Base-by-base conservation (phyloP, 768 basidiomycete species). In the Suillus occidentalis region DNA sequence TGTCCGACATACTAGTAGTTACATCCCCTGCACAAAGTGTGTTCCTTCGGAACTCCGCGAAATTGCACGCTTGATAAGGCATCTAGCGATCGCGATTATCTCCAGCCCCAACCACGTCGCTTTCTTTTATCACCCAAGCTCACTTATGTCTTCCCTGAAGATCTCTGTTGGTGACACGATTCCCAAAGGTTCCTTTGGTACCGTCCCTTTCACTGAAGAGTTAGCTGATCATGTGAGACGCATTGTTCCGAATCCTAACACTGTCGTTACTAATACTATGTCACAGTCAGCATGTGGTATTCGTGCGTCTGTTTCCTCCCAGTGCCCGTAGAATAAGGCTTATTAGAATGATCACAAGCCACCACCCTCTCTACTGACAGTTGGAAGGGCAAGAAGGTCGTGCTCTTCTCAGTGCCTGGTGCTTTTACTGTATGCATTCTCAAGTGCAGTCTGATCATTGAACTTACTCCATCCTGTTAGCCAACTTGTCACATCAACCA, bases 381-480 rank as follows among this genome's bases (percentile, higher is more conserved):
- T 56, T 92, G 89, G 89, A 89, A 88, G 75, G 88, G 87, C 72
- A 94, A 94, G 81, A 91, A 89, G 74, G 89, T 94, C 60, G 89
- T 93, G 43, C 72, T 93, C 61, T 83, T 94, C 74, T 81, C 89
- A 63, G 90, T 92, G 40, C 92, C 91, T 20, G 92, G 92, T 55
- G 90, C 91, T 18, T 92, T 92, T 80, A 91, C 91, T 18, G 91
- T 91, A 67, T 65, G 87, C 66, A 55, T 63, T 62, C 55, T 60
- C 39, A n/a, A 14, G 10, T 18, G 12, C 25, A 8, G 8, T 47
- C 12, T 16, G 49, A 63, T 66, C 62, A 18, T 43, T 4, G 8
- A 31, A 25, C 5, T 49, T 14, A 52, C 6, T 39, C 28, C 20
- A 55, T 31, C 34, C 1, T n/a, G 13, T 31, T 45, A 80, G 76